Evolutionary conservation across 805 yeast species (phyloP), one percentile per base, ranked within the genome.

Genomic region (Candida alai): DNA sequence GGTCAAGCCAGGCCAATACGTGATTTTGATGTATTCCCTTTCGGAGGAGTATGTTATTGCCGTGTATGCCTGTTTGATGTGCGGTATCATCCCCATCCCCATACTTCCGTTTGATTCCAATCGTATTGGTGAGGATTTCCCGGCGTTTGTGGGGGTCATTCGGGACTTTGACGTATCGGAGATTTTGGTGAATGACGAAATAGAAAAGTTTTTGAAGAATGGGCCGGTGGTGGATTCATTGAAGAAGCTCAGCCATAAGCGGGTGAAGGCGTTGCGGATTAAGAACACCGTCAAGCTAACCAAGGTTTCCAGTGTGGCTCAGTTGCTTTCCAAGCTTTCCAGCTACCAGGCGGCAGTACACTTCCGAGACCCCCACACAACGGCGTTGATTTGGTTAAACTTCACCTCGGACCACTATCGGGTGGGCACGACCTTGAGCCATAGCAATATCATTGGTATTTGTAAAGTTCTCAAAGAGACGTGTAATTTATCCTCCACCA

Each of bases 401-500:
- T 80, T 79, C 68, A 75, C 84, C 1, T 68, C 88, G 0, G 95
- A 87, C 48, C 83, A 83, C 47, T 68, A 75, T 13, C 66, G 84
- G 36, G 68, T 74, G 0, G 85, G 83, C 0, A 71, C 73, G 2
- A 62, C 64, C 13, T 56, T 75, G 41, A 77, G 76, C 16, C 93
- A 84, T 52, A 61, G 69, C 25, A 73, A 76, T 32, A 62, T 93
- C 9, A 58, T 89, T 45, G 81, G 86, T 2, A 73, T 85, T 56
- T 88, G 97, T 58, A 87, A 89, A 49, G 84, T 85, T 14, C 73
- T 87, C 51, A 90, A 93, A 47, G 97, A 90, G 52, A 90, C 97
- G 0, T 85, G 96, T 50, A 90, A 86, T 41, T 68, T 93, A 60
- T 71, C 80, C 10, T 73, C 84, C 24, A 70, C 74, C 21, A 74